Conservation (phyloP, 345 rosid species). For the Eucalyptus cloeziana region DNA sequence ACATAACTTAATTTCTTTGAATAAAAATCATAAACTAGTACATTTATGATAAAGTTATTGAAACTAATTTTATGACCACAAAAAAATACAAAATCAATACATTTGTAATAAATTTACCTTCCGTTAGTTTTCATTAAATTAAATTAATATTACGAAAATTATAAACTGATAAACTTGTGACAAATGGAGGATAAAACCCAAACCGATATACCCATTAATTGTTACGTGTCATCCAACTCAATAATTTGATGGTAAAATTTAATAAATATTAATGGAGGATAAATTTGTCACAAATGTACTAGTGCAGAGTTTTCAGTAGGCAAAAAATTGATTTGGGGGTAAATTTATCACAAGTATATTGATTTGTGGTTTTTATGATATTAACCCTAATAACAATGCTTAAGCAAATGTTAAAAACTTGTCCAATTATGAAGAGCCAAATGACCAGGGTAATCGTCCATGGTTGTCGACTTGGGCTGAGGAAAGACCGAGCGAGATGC, state of each 20-base stretch:
- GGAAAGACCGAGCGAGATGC: not conserved
- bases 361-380: fast-evolving
- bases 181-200: not conserved
- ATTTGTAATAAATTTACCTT: no score
- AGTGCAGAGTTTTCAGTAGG: fast-evolving
- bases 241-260: fast-evolving
- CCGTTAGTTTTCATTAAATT: fast-evolving
- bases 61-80: fast-evolving
- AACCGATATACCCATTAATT: fast-evolving
- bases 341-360: fast-evolving
- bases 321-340: fast-evolving
- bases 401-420: no score
- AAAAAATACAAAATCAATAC: fast-evolving
- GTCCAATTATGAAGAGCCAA: not conserved
- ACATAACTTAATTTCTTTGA: no score
- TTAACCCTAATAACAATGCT: no score
- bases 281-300: fast-evolving
- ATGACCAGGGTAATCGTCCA: not conserved
- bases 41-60: no score
- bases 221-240: fast-evolving
- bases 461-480: not conserved
- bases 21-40: fast-evolving
- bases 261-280: fast-evolving
- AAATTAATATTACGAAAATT: fast-evolving
- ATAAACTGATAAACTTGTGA: fast-evolving